A percentile compares a stretch with the other conserved stretches of the same genome.
phyloP scores from a whole-genome alignment of 176 grass and related monocot species.

The Raddia distichophylla region DNA sequence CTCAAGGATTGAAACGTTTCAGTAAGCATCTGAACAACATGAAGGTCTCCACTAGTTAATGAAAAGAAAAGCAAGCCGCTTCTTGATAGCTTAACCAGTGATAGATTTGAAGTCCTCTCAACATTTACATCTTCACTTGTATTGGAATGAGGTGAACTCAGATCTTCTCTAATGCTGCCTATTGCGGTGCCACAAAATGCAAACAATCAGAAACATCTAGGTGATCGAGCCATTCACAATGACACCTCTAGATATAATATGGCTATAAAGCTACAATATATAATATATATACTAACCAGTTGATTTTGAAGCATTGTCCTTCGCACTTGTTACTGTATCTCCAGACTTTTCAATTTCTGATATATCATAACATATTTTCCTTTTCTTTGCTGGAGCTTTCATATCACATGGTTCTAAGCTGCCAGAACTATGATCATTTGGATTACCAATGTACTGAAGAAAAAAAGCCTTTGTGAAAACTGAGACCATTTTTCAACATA shows the following conservation, averaged over 20 bases:
- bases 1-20: conserved; percentile 64
- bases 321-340: conserved; percentile 37
- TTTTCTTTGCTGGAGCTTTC: conserved; percentile 63
- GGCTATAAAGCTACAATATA: background rate
- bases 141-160: conserved; percentile 41
- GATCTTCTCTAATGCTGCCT: conserved; percentile 43
- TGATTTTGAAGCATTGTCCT: conserved; percentile 32
- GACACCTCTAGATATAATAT: background rate
- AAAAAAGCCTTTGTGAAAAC: conserved; percentile 37
- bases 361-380: conserved; percentile 60
- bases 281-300: conserved; percentile 49
- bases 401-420: conserved; percentile 43
- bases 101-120: conserved; percentile 53
- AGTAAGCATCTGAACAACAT: conserved; percentile 68
- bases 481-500: conserved; percentile 27
- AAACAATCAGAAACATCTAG: conserved; percentile 33
- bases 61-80: conserved; percentile 85
- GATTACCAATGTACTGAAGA: conserved; percentile 59
- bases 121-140: conserved; percentile 46
- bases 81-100: conserved; percentile 87
- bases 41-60: conserved; percentile 59
- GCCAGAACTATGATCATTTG: conserved; percentile 38
- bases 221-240: conserved; percentile 23
- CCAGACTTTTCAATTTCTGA: conserved; percentile 41
- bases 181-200: conserved; percentile 34